Conservation (phyloP, 768 basidiomycete species). For the Boletus sp. region DNA sequence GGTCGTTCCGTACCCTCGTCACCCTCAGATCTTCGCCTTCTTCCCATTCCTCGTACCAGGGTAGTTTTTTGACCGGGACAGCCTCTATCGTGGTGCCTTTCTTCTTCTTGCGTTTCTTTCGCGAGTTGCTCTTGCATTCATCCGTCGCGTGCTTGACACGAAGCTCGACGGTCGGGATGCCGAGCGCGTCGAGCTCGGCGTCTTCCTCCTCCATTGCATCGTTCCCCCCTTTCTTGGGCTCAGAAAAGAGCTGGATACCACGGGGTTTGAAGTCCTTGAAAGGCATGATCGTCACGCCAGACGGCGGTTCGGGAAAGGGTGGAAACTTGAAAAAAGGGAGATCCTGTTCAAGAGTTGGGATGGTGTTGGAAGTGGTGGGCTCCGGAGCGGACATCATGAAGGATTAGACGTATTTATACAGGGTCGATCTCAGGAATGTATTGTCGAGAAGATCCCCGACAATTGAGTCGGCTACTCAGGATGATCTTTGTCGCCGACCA, state of each 20-base stretch:
- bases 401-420: slow-evolving; percentile 8
- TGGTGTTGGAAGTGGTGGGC: slow-evolving; percentile 16
- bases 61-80: slow-evolving; percentile 25
- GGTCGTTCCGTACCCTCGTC: slow-evolving; percentile 41
- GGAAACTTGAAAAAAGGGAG: slow-evolving; percentile 36
- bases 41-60: slow-evolving; percentile 76
- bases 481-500: not conserved
- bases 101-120: slow-evolving; percentile 47
- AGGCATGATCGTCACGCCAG: slow-evolving; percentile 47
- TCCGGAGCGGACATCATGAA: slow-evolving; percentile 25
- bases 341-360: slow-evolving; percentile 9
- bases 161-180: slow-evolving; percentile 62
- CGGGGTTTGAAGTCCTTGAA: slow-evolving; percentile 55
- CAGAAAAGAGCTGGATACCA: slow-evolving; percentile 54
- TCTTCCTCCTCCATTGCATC: slow-evolving; percentile 35
- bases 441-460: slow-evolving; percentile 8
- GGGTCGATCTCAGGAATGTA: slow-evolving; percentile 11
- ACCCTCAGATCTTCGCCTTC: slow-evolving; percentile 51
- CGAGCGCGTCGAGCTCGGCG: slow-evolving; percentile 62
- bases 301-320: slow-evolving; percentile 46
- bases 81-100: slow-evolving; percentile 18
- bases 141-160: slow-evolving; percentile 52
- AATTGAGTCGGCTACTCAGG: slow-evolving; percentile 15
- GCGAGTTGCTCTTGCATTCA: slow-evolving; percentile 52
- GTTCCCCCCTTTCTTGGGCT: slow-evolving; percentile 32